Percentiles rank a stretch among this genome's conserved stretches.
Evolutionary conservation across 768 basidiomycete genomes (phyloP).

Genomic region (Filobasidium wieringae): DNA sequence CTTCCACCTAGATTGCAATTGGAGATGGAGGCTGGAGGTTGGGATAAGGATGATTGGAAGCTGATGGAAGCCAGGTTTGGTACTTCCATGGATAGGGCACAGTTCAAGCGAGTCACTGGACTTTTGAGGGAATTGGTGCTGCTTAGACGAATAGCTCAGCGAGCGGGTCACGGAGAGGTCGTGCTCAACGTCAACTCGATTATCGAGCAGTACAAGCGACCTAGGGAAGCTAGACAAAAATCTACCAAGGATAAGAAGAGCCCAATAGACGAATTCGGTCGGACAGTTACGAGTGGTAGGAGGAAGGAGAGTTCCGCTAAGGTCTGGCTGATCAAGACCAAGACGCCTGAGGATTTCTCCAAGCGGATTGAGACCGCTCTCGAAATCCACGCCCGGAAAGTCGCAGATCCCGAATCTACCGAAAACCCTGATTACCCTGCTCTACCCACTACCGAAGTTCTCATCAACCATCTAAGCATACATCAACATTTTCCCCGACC

Average conservation of each 20-base stretch:
- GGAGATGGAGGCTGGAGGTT: slow-evolving; percentile 45
- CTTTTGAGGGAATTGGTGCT: slow-evolving; percentile 30
- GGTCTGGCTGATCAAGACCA: slow-evolving; percentile 68
- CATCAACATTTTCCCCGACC: slow-evolving; percentile 63
- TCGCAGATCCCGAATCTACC: background rate
- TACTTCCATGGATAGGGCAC: slow-evolving; percentile 41
- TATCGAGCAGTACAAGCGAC: slow-evolving; percentile 21
- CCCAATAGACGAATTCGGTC: slow-evolving; percentile 58
- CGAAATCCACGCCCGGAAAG: slow-evolving; percentile 1
- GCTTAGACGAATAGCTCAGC: slow-evolving; percentile 22
- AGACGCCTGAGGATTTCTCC: background rate
- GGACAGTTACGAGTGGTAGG: slow-evolving; percentile 73
- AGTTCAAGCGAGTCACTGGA: slow-evolving; percentile 52
- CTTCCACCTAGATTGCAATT: slow-evolving; percentile 57
- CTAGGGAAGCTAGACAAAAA: background rate
- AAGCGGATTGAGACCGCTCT: background rate
- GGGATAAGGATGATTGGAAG: slow-evolving; percentile 1
- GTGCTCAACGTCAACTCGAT: slow-evolving; percentile 13
- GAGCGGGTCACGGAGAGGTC: slow-evolving; percentile 22
- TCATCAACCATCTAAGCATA: slow-evolving; percentile 76
- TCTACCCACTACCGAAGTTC: slow-evolving; percentile 49
- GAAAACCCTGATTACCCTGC: slow-evolving; percentile 17
- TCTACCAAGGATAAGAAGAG: background rate
- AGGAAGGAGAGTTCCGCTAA: slow-evolving; percentile 82
- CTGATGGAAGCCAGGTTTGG: slow-evolving; percentile 54